Evolutionary conservation across 2,329 filamentous ascomycete species (phyloP), one percentile per base, ranked within the genome.

Genomic region (Cordyceps militaris): DNA sequence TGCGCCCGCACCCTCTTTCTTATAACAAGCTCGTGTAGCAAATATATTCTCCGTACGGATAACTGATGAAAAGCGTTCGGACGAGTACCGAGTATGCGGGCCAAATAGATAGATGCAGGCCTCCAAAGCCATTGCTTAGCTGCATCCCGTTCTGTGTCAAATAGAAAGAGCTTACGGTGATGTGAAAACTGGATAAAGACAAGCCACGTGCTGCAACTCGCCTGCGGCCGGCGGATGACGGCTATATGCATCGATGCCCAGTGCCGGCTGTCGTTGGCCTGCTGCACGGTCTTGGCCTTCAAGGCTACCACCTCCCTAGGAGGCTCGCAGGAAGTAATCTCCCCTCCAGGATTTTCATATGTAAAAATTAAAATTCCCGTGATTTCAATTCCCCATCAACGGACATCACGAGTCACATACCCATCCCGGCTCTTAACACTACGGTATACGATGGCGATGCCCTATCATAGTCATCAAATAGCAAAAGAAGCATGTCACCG

Each of bases 361-460:
- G 4, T 9, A 23, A 10, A 36, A 19, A 19, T 23, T 11, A 2
- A 14, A 21, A 5, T 32, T 19, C 38, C 24, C 6, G 23, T 23
- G 21, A 47, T 30, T 16, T 6, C 32, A 32, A 32, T 19, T 34
- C 21, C 16, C 21, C 23, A 28, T 47, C 23, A 23, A 30, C 30
- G 23, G 28, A 6, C 14, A 19, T 38, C 34, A 24, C 53, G 53
- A 56, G 53, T 56, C 53, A 56, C 32, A 44, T 13, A 56, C 30
- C n/a, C 14, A 48, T 49, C 53, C 53, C 32, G 34, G 34, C 8
- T 13, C 43, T 14, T 30, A 40, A 19, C 53, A 47, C 32, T 49
- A 23, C 30, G 24, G 21, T 28, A 4, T 28, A 26, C 34, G 16
- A 32, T 3, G 16, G 23, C 42, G 30, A 5, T 46, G 23, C 13